Evolutionary conservation across 257 asterid species (phyloP).

Genomic region (Plantago ovata): DNA sequence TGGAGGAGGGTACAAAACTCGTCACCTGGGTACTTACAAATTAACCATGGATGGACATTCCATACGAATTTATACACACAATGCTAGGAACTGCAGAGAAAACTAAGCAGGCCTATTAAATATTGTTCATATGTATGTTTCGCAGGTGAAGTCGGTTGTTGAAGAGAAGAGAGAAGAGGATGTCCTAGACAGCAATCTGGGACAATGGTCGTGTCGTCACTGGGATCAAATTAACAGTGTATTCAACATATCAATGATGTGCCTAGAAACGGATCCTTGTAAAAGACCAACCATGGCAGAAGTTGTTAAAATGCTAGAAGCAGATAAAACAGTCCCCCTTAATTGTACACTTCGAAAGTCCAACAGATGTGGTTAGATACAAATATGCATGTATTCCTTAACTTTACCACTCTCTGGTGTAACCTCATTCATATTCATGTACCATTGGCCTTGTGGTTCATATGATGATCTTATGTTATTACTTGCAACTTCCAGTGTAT

Average conservation of each 20-base stretch:
- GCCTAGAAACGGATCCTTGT: slow-evolving; percentile 75
- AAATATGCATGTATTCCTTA: no score
- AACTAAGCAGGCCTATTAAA: no score
- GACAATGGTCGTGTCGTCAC: slow-evolving; percentile 31
- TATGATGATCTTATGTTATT: no score
- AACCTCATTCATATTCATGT: no score
- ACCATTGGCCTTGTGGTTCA: no score
- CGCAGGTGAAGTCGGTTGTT: slow-evolving; percentile 86
- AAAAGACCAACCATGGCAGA: slow-evolving; percentile 79
- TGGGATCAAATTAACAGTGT: slow-evolving; percentile 48
- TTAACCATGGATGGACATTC: no score
- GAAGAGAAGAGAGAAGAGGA: slow-evolving; percentile 66
- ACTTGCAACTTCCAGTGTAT: no score
- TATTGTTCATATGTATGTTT: slow-evolving; percentile 4
- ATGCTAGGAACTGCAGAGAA: no score
- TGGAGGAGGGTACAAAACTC: slow-evolving; percentile 91
- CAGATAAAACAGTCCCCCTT: slow-evolving; percentile 38
- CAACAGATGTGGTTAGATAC: no score
- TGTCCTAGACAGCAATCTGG: slow-evolving; percentile 57
- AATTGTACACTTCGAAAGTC: no score
- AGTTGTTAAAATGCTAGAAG: slow-evolving; percentile 72
- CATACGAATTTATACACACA: no score
- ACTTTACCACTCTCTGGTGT: no score
- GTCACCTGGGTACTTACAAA: slow-evolving; percentile 83
- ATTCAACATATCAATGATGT: slow-evolving; percentile 57